Conservation (phyloP, 2,329 filamentous ascomycete species). For the Venturia nashicola region DNA sequence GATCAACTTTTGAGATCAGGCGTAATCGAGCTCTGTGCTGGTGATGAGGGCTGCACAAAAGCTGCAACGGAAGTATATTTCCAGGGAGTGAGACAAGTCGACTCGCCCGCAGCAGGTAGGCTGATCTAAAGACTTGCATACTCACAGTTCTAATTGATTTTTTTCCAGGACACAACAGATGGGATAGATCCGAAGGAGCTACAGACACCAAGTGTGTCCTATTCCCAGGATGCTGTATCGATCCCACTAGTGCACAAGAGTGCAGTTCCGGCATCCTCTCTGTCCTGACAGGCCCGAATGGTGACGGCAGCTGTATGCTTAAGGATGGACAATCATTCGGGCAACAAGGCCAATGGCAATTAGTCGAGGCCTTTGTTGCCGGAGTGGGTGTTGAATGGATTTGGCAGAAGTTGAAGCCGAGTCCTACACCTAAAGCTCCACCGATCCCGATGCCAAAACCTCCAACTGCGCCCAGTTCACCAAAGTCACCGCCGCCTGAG, state of each 20-base stretch:
- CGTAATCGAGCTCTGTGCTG: conserved; percentile 3
- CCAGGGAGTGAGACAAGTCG: background rate
- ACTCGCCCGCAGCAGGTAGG: background rate
- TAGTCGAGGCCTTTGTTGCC: background rate
- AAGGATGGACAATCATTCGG: background rate
- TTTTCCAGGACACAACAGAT: background rate
- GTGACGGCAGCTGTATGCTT: background rate
- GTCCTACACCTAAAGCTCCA: background rate
- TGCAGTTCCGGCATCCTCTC: background rate
- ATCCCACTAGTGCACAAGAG: background rate
- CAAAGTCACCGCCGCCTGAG: too few species aligned
- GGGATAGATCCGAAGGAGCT: background rate
- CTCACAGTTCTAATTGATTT: background rate
- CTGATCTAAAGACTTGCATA: background rate
- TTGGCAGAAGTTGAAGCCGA: background rate
- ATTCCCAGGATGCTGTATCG: background rate
- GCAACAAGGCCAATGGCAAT: background rate
- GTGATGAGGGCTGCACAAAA: background rate
- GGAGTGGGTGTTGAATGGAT: background rate
- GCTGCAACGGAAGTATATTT: background rate
- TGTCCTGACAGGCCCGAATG: background rate
- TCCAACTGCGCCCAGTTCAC: background rate
- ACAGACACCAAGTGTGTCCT: background rate
- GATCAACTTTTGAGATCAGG: conserved; percentile 7
- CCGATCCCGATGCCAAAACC: background rate